Conservation (phyloP, 1,139 yeast species). For the Kazachstania sp. region DNA sequence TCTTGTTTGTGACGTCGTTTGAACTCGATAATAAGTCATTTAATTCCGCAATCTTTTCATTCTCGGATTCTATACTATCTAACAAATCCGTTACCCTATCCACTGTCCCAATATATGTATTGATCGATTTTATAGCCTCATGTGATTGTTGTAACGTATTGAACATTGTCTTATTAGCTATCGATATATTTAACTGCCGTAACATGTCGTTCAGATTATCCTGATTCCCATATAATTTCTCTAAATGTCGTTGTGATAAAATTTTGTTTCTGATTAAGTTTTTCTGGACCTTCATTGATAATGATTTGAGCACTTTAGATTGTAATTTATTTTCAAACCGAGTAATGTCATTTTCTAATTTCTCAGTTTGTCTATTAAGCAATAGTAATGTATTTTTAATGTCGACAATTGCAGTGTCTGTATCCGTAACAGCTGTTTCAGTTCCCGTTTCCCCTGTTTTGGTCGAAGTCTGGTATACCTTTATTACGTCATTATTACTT, state of each 20-base stretch:
- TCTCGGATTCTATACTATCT: constrained; percentile 38
- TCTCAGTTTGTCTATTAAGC: constrained; percentile 12
- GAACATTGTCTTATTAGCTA: constrained; percentile 36
- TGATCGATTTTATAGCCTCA: constrained; percentile 25
- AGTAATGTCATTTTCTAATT: constrained; percentile 12
- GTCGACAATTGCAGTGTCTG: constrained; percentile 29
- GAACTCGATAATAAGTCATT: constrained; percentile 30
- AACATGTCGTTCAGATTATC: constrained; percentile 36
- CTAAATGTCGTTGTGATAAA: constrained; percentile 31
- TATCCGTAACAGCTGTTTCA: constrained; percentile 23
- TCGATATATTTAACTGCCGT: constrained; percentile 42
- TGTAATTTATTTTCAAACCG: constrained; percentile 9
- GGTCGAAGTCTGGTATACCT: constrained; percentile 14
- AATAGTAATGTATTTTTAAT: constrained; percentile 22
- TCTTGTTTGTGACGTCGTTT: constrained; percentile 7
- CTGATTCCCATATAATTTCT: constrained; percentile 31
- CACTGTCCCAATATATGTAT: constrained; percentile 31
- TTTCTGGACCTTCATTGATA: constrained; percentile 13
- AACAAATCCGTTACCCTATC: constrained; percentile 36
- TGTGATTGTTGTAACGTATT: constrained; percentile 36
- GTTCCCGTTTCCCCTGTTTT: constrained; percentile 5
- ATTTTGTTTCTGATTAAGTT: constrained; percentile 28
- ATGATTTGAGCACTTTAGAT: constrained; percentile 5
- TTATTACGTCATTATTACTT: constrained; percentile 13
- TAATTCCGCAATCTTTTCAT: constrained; percentile 33